phyloP scores from a whole-genome alignment of 2,329 filamentous ascomycete genomes.

The Alternaria sp. region DNA sequence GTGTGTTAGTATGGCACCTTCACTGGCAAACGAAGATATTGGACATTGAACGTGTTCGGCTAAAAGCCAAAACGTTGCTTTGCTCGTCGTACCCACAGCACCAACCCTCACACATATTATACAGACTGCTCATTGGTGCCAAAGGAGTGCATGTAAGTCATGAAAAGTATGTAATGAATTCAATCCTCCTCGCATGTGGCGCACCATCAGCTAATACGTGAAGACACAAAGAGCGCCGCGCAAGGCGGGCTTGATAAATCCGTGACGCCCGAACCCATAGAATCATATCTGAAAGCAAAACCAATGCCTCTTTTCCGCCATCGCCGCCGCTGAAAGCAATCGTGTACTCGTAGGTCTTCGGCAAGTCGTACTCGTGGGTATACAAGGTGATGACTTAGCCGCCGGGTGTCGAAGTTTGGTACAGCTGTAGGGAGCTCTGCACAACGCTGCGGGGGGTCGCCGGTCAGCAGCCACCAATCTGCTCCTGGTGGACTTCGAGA shows the following conservation, averaged over 20 bases:
- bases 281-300: constrained; percentile 30
- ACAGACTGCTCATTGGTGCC: neutral
- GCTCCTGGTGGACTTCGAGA: constrained; percentile 96
- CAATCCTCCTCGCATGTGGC: constrained; percentile 24
- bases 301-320: constrained; percentile 25
- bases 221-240: constrained; percentile 33
- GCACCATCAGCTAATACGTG: constrained; percentile 30
- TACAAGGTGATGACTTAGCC: constrained; percentile 3
- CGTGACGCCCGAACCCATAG: constrained; percentile 42
- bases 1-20: neutral
- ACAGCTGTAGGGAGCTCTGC: constrained; percentile 9
- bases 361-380: constrained; percentile 12
- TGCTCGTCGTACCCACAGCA: neutral
- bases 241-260: constrained; percentile 31
- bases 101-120: neutral
- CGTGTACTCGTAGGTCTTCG: constrained; percentile 17
- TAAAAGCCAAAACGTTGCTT: neutral
- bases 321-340: constrained; percentile 30
- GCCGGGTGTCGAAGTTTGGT: constrained; percentile 4
- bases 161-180: constrained; percentile 15
- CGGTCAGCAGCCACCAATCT: constrained; percentile 76
- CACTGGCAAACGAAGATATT: neutral
- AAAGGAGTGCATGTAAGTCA: neutral
- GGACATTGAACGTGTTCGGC: neutral
- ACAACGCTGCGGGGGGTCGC: constrained; percentile 7